Percentiles rank a stretch among this genome's conserved stretches.
Evolutionary conservation across 2,329 filamentous ascomycete genomes (phyloP).

Genomic region (Neofusicoccum laricinum): DNA sequence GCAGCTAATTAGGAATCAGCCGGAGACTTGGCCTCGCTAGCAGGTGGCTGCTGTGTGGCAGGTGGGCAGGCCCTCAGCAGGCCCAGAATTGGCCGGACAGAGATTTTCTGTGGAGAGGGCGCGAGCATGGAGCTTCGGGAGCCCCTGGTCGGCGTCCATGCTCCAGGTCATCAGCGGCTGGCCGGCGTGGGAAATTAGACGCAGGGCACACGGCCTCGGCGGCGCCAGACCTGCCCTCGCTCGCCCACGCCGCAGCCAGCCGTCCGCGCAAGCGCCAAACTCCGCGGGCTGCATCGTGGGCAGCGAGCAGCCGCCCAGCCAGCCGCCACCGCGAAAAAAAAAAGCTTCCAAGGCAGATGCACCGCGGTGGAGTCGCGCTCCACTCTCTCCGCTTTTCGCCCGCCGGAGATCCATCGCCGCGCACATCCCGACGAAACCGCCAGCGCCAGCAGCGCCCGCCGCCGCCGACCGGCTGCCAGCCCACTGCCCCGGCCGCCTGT

Average conservation of each 20-base stretch:
- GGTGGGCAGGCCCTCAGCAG: background rate
- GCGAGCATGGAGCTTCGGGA: background rate
- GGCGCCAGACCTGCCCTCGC: background rate
- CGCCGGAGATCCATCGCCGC: constrained; percentile 10
- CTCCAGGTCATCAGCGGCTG: constrained; percentile 10
- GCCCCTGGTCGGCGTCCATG: constrained; percentile 8
- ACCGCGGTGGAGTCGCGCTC: constrained; percentile 4
- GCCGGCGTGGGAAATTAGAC: background rate
- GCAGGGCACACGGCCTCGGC: background rate
- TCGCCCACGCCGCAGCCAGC: background rate
- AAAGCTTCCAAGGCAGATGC: constrained; percentile 9
- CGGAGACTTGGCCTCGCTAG: background rate
- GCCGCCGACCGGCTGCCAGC: background rate
- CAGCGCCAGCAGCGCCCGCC: background rate
- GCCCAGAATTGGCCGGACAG: constrained; percentile 14
- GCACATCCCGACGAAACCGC: background rate
- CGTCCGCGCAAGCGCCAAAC: background rate
- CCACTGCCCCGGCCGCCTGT: background rate
- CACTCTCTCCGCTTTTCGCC: constrained; percentile 8
- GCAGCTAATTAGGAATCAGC: background rate
- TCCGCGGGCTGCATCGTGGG: background rate
- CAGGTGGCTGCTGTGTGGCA: background rate
- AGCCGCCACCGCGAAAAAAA: background rate
- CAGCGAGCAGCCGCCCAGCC: background rate
- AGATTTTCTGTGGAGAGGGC: constrained; percentile 17